These are phyloP conservation scores for Russula sp. DNA, from an alignment of 768 basidiomycete genomes.

Conservation along the genomic window DNA sequence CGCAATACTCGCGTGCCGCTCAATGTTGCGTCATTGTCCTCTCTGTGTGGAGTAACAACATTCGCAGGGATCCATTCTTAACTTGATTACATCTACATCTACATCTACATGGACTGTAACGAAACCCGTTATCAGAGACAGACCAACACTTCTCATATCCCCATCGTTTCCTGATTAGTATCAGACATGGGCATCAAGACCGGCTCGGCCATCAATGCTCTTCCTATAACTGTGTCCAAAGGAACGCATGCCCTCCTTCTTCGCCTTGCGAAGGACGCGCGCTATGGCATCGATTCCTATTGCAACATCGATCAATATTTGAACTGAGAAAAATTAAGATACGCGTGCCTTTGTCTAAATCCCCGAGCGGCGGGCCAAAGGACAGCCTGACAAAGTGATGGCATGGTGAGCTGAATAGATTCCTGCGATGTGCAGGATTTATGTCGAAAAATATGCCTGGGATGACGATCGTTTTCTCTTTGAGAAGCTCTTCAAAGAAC, in stretches of 20 bases:
- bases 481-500: conserved; percentile 92
- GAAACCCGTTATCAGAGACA: no score
- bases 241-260: conserved; percentile 46
- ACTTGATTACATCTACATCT: no score
- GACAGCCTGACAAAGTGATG: conserved; percentile 85
- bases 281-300: conserved; percentile 83
- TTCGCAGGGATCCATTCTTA: no score
- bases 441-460: conserved; percentile 90
- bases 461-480: conserved; percentile 85
- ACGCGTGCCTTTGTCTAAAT: conserved; percentile 61
- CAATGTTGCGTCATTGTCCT: no score
- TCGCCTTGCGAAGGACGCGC: conserved; percentile 64
- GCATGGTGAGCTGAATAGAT: conserved; percentile 85
- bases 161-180: not conserved
- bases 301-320: not conserved
- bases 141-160: not conserved
- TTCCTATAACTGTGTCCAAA: conserved; percentile 70
- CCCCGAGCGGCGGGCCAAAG: conserved; percentile 75
- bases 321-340: not conserved
- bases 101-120: no score
- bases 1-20: no score
- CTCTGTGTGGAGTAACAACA: no score
- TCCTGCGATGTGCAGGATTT: conserved; percentile 73
- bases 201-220: conserved; percentile 35
- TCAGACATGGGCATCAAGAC: conserved; percentile 1